Evolutionary conservation across 106 monocot genomes (phyloP), one percentile per base, ranked within the genome.

Genomic region (Narthecium ossifragum): DNA sequence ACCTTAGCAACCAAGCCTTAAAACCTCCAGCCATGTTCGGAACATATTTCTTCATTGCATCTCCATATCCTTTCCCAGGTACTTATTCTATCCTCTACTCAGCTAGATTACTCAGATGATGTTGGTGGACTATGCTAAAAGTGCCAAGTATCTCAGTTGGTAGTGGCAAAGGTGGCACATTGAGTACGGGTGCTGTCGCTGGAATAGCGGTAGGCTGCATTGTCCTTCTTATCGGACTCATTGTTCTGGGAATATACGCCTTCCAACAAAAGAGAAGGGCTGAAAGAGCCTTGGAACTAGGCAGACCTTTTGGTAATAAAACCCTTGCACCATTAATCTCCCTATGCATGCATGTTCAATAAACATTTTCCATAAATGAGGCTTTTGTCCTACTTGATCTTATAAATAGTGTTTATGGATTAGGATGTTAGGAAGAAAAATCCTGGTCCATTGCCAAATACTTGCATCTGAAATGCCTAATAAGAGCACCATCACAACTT

Each of bases 221-320:
- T 46, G 1, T 83, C 23, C 66, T 83, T 6, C 31, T 77, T 14
- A 7, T 74, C n/a, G 73, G 59, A 41, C 79, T 88, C 40, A 33
- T 64, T 1, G 66, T 40, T 2, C 43, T 76, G 8, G 80, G 65
- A 7, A 18, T 74, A 26, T 88, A 88, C 61, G 88, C 79, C 30
- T 29, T 77, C 0, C 27, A 31, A 55, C 83, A 83, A 31, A 83
- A 67, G 73, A 61, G 59, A 67, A 26, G 57, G 14, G 88, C 83
- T 43, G 56, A 83, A 55, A 76, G 40, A 60, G 83, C 83, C 26
- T 67, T 66, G 53, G 63, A 79, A 61, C 54, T 69, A 28, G 80
- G 79, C 64, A 79, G 53, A 17, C 83, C 83, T 24, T 88, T 88
- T 34, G 83, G 88, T 88, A 83, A 66, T 74, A 39, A 39, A 39